Conservation (phyloP, 2,329 filamentous ascomycete species). For the Scedosporium aurantiacum region DNA sequence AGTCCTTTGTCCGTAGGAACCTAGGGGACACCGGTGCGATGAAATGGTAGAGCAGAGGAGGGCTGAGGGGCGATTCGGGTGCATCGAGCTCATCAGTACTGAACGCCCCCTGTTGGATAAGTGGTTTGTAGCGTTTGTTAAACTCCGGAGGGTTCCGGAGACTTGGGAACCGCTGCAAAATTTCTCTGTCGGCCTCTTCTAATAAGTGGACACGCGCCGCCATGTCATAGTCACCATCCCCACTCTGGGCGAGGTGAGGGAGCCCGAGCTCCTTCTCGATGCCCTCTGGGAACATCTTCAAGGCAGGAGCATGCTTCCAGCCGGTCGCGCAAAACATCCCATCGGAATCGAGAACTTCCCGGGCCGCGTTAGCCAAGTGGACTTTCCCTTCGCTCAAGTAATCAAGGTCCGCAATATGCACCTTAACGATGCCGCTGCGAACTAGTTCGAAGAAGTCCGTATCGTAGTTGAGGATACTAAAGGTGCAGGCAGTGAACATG, state of each 20-base stretch:
- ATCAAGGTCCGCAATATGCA: slow-evolving; percentile 42
- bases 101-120: slow-evolving; percentile 26
- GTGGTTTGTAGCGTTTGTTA: slow-evolving; percentile 32
- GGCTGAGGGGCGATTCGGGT: slow-evolving; percentile 18
- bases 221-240: slow-evolving; percentile 17
- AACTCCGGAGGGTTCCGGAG: slow-evolving; percentile 39
- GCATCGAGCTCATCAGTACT: slow-evolving; percentile 18
- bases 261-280: slow-evolving; percentile 37
- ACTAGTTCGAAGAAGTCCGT: slow-evolving; percentile 47
- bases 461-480: slow-evolving; percentile 51
- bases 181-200: slow-evolving; percentile 37
- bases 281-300: slow-evolving; percentile 39
- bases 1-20: slow-evolving; percentile 22
- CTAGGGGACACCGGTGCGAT: slow-evolving; percentile 29
- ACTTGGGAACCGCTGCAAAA: slow-evolving; percentile 40
- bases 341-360: slow-evolving; percentile 35
- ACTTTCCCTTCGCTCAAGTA: slow-evolving; percentile 33
- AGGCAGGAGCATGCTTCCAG: slow-evolving; percentile 41
- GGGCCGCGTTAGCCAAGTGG: slow-evolving; percentile 32
- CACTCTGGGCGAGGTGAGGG: slow-evolving; percentile 24
- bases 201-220: slow-evolving; percentile 26
- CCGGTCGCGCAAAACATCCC: slow-evolving; percentile 46
- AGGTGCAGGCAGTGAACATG: slow-evolving; percentile 41
- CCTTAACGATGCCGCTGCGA: slow-evolving; percentile 34
- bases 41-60: slow-evolving; percentile 30